Base-by-base conservation (phyloP, 768 basidiomycete genomes). In the Suillus tomentosus region DNA sequence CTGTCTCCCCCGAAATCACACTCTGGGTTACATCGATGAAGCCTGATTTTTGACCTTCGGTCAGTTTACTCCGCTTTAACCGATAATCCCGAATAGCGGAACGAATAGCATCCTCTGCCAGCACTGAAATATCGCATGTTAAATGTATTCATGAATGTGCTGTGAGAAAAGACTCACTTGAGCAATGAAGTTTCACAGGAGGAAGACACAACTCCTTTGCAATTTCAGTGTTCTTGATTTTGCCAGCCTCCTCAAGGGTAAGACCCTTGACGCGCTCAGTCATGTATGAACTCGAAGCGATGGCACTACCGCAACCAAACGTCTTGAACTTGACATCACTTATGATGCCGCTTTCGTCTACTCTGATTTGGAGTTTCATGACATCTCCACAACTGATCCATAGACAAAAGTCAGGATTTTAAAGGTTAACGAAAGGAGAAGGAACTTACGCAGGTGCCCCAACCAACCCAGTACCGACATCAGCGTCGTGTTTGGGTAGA, bases 311-410 rank as follows among this genome's bases (percentile, higher is more conserved):
- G 76, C 97, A 99, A 3, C 97, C 96, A 77, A 99, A 99, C 0
- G 97, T 99, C 83, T 99, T 99, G 84, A 99, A 99, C 80, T 96
- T 97, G 79, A 98, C 97, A 74, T 99, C 97, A 56, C 91, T 92
- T 73, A 99, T 99, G 77, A 98, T 85, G 42, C 95, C 95, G 42
- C 92, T 83, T 65, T 96, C 95, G 76, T 96, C 89, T 63, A 99
- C 97, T 69, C 94, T 90, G 73, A 99, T 99, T 79, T 99, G 96
- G 13, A 99, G 88, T 78, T 99, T 99, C 96, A 99, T 99, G 54
- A 98, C 96, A 80, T 97, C 95, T 70, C 95, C 95, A 74, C 95
- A 96, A 5, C 95, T 96, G 73, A 61, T 68, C 54, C 36, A 40
- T 45, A 63, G 65, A 56, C 65, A 61, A 36, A 61, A 22, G 62